Conservation (phyloP, 495 filamentous ascomycete species). For the Mycothermus thermophilus region DNA sequence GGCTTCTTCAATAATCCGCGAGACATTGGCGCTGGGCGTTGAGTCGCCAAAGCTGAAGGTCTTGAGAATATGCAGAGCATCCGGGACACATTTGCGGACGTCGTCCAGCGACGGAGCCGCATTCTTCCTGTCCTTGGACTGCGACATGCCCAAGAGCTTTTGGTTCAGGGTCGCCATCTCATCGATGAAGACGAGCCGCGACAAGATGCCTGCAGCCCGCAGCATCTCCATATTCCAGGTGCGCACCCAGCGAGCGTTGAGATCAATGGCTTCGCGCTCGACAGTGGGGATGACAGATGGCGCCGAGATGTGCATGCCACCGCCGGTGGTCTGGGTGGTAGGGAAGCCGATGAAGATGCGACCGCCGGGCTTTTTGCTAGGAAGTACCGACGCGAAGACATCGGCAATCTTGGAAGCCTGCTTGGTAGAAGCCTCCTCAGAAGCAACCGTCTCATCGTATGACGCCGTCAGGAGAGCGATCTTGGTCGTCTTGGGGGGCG, state of each 20-base stretch:
- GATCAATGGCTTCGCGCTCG: conserved; percentile 92
- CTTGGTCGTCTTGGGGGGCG: conserved; percentile 73
- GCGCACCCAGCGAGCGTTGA: conserved; percentile 86
- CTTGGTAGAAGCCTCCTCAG: conserved; percentile 33
- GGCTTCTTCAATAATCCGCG: conserved; percentile 73
- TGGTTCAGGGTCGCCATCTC: conserved; percentile 66
- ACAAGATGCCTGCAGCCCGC: conserved; percentile 75
- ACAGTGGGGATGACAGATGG: conserved; percentile 96
- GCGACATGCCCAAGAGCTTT: conserved; percentile 35
- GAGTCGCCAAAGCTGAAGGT: conserved; percentile 81
- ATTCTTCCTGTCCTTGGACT: conserved; percentile 32
- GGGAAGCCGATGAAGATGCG: conserved; percentile 96
- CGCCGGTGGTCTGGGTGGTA: conserved; percentile 89
- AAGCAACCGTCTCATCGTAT: conserved; percentile 64
- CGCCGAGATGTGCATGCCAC: conserved; percentile 93
- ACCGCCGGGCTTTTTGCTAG: conserved; percentile 62
- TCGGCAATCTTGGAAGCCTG: conserved; percentile 45
- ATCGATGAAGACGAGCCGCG: conserved; percentile 69
- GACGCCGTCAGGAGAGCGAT: conserved; percentile 82
- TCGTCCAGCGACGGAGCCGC: conserved; percentile 36
- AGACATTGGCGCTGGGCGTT: conserved; percentile 69
- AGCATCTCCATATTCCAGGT: conserved; percentile 97
- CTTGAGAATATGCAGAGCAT: conserved; percentile 61
- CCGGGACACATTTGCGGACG: conserved; percentile 52
- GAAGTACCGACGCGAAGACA: conserved; percentile 80